Evolutionary conservation across 225 moss, liverwort and hornwort species (phyloP), one percentile per base, ranked within the genome.

Genomic region (Anthoceros angustus): DNA sequence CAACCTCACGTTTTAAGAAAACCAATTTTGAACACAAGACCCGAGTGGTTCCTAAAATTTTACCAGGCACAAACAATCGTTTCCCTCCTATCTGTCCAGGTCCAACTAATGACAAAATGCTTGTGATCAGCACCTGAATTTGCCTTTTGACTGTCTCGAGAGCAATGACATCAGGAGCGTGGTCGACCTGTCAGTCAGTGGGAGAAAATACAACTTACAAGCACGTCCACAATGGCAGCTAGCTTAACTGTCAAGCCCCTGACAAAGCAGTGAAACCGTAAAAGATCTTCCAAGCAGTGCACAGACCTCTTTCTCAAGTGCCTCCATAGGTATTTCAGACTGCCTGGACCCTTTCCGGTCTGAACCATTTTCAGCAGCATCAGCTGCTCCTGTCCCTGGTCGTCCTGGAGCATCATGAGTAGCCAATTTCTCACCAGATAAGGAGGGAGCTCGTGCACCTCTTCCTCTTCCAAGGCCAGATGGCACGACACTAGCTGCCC

Each of bases 281-380:
- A 55, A 55, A 2, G 55, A 15, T 23, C 55, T 20, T 7, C 16
- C 5, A 8, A 6, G 5, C 55, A 20, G 55, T 5, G 14, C 55
- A 7, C 7, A 15, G 45, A 75, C 75, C 67, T 81, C 78, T 66
- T 75, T 81, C 48, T 77, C 81, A 68, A 78, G 60, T n/a, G 77
- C 81, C 64, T 81, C 78, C 55, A 78, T 75, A 38, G 65, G 66
- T 15, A 73, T 38, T n/a, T 69, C 26, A 63, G 75, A 77, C 39
- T 73, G 75, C 81, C 81, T 75, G 25, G 78, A 78, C 63, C 81
- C 71, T 40, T 77, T 75, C 55, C 78, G 81, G 25, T 75, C 38
- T 61, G 75, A 73, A 10, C 77, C 77, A 9, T 73, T 75, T 45
- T 71, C 43, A 16, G 81, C 75, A 26, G 75, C 61, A 10, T 70